Evolutionary conservation across 2,329 filamentous ascomycete species (phyloP).

Genomic region (Neonectria sp.): DNA sequence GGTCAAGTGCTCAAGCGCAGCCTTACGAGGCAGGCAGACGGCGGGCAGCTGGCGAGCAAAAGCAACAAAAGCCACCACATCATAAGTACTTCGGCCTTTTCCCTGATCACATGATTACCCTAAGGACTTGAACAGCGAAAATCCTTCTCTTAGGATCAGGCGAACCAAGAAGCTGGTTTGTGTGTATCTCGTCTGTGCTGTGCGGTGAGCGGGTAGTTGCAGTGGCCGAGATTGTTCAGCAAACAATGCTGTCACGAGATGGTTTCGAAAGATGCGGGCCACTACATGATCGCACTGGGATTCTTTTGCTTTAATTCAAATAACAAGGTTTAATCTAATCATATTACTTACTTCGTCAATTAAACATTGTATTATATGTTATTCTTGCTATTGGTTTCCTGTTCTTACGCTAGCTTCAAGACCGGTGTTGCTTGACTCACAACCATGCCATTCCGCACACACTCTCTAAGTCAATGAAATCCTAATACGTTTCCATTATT

Average conservation of each 20-base stretch:
- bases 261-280: background rate
- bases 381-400: no score
- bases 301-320: background rate
- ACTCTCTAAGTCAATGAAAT: background rate
- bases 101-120: conserved; percentile 4
- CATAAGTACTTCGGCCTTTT: background rate
- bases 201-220: background rate
- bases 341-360: no score
- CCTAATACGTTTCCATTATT: background rate
- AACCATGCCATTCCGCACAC: background rate
- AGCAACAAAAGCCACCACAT: background rate
- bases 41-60: conserved; percentile 4
- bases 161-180: background rate
- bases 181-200: background rate
- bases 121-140: background rate
- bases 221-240: background rate
- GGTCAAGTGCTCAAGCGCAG: background rate
- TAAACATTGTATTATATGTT: no score
- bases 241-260: background rate
- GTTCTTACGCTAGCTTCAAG: no score
- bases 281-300: background rate
- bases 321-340: no score
- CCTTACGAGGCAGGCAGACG: background rate
- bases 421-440: no score
- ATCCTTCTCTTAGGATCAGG: background rate